Evolutionary conservation across 1,284 basidiomycete species (phyloP).

Genomic region (Microbotryomycetes sp.): DNA sequence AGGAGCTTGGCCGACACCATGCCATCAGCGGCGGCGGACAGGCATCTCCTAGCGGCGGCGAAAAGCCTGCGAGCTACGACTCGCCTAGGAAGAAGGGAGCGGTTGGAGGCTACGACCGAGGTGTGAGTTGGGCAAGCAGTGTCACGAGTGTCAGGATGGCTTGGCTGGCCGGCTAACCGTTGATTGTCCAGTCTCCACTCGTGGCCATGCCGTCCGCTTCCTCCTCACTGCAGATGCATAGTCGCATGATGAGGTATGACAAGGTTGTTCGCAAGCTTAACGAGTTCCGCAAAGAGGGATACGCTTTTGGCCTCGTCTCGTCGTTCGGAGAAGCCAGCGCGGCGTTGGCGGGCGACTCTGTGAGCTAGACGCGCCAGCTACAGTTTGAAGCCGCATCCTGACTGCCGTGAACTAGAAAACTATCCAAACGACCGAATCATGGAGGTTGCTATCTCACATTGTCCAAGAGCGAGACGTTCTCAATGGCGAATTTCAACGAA

Average conservation of each 20-base stretch:
- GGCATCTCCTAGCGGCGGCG: too few relatives aligned
- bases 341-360: slow-evolving; percentile 15
- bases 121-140: slow-evolving; percentile 2
- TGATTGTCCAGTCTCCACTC: slow-evolving; percentile 10
- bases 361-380: slow-evolving; percentile 30
- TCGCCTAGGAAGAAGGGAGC: background rate
- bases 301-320: slow-evolving; percentile 66
- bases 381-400: slow-evolving; percentile 37
- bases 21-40: background rate
- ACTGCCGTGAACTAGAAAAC: slow-evolving; percentile 27
- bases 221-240: slow-evolving; percentile 50
- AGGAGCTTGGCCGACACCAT: slow-evolving; percentile 66
- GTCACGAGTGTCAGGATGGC: too few relatives aligned
- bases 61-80: too few relatives aligned
- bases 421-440: slow-evolving; percentile 43
- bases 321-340: slow-evolving; percentile 53
- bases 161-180: too few relatives aligned
- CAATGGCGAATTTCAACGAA: slow-evolving; percentile 39
- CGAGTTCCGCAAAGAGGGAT: slow-evolving; percentile 59
- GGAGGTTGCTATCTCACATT: slow-evolving; percentile 44
- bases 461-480: slow-evolving; percentile 45
- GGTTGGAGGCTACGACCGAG: slow-evolving; percentile 9
- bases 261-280: slow-evolving; percentile 67
- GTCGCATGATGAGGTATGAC: slow-evolving; percentile 93
- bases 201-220: slow-evolving; percentile 10